phyloP scores from a whole-genome alignment of 176 grass and related monocot species.

The barley (Hordeum vulgare) region MorexV3_pseudomolecules_assembly NC_058519.1:216986697-216987196 shows the following conservation, averaged over 20 bases:
- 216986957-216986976: conserved; percentile 48
- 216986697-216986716: conserved; percentile 56
- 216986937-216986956: conserved; percentile 48
- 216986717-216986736: conserved; percentile 63
- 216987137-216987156: conserved; percentile 65
- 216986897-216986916: conserved; percentile 36
- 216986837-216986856: conserved; percentile 49
- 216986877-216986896: conserved; percentile 43
- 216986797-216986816: conserved; percentile 48
- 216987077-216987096: conserved; percentile 75
- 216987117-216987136: conserved; percentile 76
- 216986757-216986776: conserved; percentile 58
- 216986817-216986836: conserved; percentile 74
- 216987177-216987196: conserved; percentile 32
- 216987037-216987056: conserved; percentile 61
- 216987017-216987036: conserved; percentile 54
- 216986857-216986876: conserved; percentile 48
- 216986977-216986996: conserved; percentile 43
- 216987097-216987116: conserved; percentile 67
- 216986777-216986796: conserved; percentile 47
- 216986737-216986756: conserved; percentile 53
- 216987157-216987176: conserved; percentile 38
- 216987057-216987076: conserved; percentile 42
- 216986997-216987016: conserved; percentile 60
- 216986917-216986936: conserved; percentile 77